Base-by-base conservation (phyloP, 1,139 yeast species). In the Diutina scorzettiae region DNA sequence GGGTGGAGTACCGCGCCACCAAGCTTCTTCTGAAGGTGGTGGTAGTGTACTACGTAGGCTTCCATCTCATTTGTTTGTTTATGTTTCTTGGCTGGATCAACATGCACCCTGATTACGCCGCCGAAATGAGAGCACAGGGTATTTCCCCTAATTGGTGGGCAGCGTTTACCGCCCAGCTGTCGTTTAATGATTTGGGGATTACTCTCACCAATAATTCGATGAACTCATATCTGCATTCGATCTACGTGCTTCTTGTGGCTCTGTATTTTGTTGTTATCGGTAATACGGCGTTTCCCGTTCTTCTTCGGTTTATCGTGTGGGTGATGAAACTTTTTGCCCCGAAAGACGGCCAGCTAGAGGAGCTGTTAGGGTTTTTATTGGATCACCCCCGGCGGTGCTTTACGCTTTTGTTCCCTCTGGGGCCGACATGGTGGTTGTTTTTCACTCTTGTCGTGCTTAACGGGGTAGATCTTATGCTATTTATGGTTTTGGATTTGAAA, bases 311-410 rank as follows among this genome's bases (percentile, higher is more conserved):
- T 51, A 67, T 84, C 37, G 82, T 91, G 42, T 89, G 97, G 96
- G 46, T 80, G 0, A 52, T 82, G 59, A 80, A 76, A 62, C 81
- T 78, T 49, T 42, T 78, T 18, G 69, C 95, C 0, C 81, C 73
- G 31, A 85, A 81, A 1, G 58, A 79, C 32, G 79, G 89, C 29
- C 66, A 72, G 58, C 67, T 66, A 47, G 73, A 73, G 46, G 97
- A 91, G 55, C 82, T 94, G 7, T 63, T 89, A 20, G 93, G 87
- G 1, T 91, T 93, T 53, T 60, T 91, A 44, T 66, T 91, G 41
- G 97, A 89, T 51, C 98, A 91, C 56, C 99, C 99, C 1, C 78
- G 99, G 53, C 82, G 99, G 54, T 91, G 98, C 57, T 91, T 91
- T 56, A 89, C 97, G 1, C 64, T 91, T 46, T 64, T 93, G 43